Conservation (phyloP, 192 early-diverging fungal species). For the Coemansia guatemalensis region DNA sequence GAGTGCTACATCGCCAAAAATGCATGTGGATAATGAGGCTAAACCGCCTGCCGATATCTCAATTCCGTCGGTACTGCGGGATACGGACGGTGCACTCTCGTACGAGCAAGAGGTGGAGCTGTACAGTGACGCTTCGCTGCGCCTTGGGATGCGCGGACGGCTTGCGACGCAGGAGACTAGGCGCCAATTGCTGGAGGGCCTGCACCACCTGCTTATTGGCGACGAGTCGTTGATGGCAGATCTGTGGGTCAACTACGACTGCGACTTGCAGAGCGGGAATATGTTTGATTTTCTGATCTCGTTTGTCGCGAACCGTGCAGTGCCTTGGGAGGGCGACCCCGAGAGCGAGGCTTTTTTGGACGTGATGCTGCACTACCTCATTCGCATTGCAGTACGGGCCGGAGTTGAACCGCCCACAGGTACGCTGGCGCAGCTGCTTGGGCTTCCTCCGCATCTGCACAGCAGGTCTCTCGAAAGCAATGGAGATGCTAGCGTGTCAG, state of each 20-base stretch:
- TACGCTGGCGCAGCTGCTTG: conserved; percentile 34
- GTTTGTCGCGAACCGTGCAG: conserved; percentile 39
- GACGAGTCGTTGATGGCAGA: conserved; percentile 78
- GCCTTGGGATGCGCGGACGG: conserved; percentile 42
- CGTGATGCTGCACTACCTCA: conserved; percentile 42
- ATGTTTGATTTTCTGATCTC: conserved; percentile 71
- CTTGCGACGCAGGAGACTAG: conserved; percentile 75
- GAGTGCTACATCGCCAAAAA: conserved; percentile 11
- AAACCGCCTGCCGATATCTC: background rate
- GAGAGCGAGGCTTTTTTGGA: conserved; percentile 50
- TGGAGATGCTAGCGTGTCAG: conserved; percentile 11
- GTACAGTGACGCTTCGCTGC: conserved; percentile 35
- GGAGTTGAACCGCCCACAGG: conserved; percentile 34
- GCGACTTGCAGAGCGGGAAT: conserved; percentile 76
- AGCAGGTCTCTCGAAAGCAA: conserved; percentile 8
- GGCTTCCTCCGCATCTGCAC: conserved; percentile 14
- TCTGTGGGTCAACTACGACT: conserved; percentile 95
- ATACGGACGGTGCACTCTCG: conserved; percentile 24
- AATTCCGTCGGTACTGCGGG: conserved; percentile 20
- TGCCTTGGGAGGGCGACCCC: conserved; percentile 35
- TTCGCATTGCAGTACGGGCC: conserved; percentile 40
- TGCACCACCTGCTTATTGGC: conserved; percentile 60
- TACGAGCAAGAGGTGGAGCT: conserved; percentile 45
- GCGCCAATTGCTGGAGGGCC: conserved; percentile 80
- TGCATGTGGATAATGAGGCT: background rate